A percentile compares a stretch with the other conserved stretches of the same genome.
These are phyloP conservation scores for Populus nigra DNA, from an alignment of 345 rosid genomes.

Conservation along the genomic window DNA sequence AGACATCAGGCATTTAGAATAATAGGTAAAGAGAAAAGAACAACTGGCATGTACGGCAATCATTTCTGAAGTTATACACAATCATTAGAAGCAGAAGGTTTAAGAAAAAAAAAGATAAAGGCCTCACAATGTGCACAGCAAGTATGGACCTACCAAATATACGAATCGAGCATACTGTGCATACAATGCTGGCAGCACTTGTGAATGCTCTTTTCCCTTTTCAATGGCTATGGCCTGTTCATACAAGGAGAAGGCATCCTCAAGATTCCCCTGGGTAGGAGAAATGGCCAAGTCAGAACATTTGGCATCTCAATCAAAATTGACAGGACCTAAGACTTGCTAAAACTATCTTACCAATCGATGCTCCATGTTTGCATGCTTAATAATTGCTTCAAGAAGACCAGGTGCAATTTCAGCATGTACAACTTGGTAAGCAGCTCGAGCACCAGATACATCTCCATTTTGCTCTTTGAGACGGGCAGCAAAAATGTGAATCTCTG, in stretches of 20 bases:
- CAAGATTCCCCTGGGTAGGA: conserved; percentile 67
- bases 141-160: conserved; percentile 54
- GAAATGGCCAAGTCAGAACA: conserved; percentile 20
- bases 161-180: conserved; percentile 83
- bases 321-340: conserved; percentile 18
- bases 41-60: background rate
- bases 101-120: background rate
- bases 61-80: background rate
- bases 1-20: background rate
- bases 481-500: conserved; percentile 89
- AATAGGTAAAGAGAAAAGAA: background rate
- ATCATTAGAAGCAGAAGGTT: background rate
- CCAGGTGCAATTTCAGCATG: conserved; percentile 92
- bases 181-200: conserved; percentile 68
- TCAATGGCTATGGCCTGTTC: conserved; percentile 95
- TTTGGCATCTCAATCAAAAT: conserved; percentile 1
- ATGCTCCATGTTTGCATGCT: conserved; percentile 96
- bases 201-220: conserved; percentile 88
- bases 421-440: conserved; percentile 80
- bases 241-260: conserved; percentile 69
- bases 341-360: conserved; percentile 55
- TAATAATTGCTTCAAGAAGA: conserved; percentile 86
- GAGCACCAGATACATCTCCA: conserved; percentile 78
- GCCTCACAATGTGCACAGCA: background rate
- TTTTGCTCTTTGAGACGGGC: conserved; percentile 87